phyloP scores from a whole-genome alignment of 73 alveolate species.

The Paramecium biaurelia region DNA sequence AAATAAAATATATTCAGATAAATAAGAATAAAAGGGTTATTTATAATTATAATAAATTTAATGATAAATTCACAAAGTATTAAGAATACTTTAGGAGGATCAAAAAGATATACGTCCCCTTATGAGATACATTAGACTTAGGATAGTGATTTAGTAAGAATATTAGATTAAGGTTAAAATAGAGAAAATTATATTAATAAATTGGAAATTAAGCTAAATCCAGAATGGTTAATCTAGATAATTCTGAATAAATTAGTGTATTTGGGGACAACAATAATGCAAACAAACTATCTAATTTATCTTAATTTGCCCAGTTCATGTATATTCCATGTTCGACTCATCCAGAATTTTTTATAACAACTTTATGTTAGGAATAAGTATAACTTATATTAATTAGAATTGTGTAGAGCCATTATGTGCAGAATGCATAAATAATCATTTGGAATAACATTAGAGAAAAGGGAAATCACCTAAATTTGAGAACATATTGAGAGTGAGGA shows the following conservation, averaged over 20 bases:
- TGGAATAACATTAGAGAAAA: neutral
- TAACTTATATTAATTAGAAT: neutral
- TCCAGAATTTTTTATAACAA: neutral
- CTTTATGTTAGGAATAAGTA: slow-evolving; percentile 3
- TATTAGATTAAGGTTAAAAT: neutral
- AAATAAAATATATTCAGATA: neutral
- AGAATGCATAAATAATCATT: slow-evolving; percentile 22
- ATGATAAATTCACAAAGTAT: neutral
- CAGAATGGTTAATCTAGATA: neutral
- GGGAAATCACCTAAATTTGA: slow-evolving; percentile 12
- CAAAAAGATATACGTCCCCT: neutral
- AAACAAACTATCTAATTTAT: slow-evolving; percentile 13
- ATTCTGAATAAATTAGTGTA: neutral
- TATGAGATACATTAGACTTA: neutral
- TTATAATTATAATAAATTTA: neutral
- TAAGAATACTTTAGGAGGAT: neutral
- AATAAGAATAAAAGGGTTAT: neutral
- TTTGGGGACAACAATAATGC: neutral
- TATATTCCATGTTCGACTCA: neutral
- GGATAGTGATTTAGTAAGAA: neutral
- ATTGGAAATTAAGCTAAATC: neutral
- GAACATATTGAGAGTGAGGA: neutral
- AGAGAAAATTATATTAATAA: neutral
- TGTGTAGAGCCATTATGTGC: slow-evolving; percentile 49
- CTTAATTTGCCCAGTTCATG: neutral